These are phyloP conservation scores for Trichophaea hybrida DNA, from an alignment of 2,329 filamentous ascomycete genomes.

Conservation along the genomic window DNA sequence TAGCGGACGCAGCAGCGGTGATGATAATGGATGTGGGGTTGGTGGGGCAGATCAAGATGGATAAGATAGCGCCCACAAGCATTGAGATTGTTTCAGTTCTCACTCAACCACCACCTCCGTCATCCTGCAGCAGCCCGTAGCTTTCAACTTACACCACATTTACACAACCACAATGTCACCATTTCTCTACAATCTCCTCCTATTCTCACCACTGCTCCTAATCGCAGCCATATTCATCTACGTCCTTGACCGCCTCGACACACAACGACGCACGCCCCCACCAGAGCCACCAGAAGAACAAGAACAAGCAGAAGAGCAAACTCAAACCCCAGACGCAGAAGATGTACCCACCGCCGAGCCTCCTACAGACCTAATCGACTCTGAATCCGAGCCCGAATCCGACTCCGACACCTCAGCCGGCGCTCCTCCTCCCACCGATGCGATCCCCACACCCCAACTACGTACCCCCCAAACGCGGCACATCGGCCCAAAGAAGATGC, in stretches of 20 bases:
- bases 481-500: conserved; percentile 22
- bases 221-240: conserved; percentile 14
- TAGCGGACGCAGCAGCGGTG: not conserved
- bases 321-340: not conserved
- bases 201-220: conserved; percentile 19
- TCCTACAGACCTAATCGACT: not conserved
- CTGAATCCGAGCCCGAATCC: not conserved
- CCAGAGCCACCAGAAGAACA: not conserved
- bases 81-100: not conserved
- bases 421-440: not conserved
- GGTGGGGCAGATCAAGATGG: not conserved
- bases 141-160: not conserved
- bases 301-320: not conserved
- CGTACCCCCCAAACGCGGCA: conserved; percentile 20
- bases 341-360: not conserved
- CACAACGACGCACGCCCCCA: conserved; percentile 6
- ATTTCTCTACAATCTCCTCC: conserved; percentile 13
- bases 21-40: not conserved
- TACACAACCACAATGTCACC: not conserved
- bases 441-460: not conserved
- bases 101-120: not conserved
- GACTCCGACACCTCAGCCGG: not conserved
- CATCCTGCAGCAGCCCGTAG: not conserved
- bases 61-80: not conserved
- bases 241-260: conserved; percentile 16